phyloP scores from a whole-genome alignment of 163 green algal genomes.

The Chloroidium sp. region DNA sequence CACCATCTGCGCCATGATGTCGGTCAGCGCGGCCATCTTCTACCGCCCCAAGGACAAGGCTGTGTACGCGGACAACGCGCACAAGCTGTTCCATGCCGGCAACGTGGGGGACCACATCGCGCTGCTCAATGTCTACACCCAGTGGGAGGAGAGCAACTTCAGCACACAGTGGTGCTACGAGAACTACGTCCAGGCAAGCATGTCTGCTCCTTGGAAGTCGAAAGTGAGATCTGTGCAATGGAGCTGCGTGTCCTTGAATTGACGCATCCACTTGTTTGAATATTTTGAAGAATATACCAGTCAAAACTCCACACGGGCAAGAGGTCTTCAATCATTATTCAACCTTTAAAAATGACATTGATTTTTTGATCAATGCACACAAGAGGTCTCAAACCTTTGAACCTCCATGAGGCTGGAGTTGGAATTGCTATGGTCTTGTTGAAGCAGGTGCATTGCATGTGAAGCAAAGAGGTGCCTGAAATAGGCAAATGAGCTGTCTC shows the following conservation, averaged over 20 bases:
- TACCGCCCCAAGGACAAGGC: conserved; percentile 91
- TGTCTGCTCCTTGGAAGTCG: too few relatives aligned
- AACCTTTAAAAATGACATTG: too few relatives aligned
- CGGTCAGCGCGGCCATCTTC: conserved; percentile 83
- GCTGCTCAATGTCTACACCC: conserved; percentile 80
- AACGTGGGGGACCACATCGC: conserved; percentile 89
- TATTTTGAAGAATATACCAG: too few relatives aligned
- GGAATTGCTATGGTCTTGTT: too few relatives aligned
- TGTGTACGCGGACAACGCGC: conserved; percentile 91
- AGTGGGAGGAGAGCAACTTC: conserved; percentile 74
- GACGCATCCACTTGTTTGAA: not conserved
- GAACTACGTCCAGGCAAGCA: conserved; percentile 86
- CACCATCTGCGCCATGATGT: conserved; percentile 90
- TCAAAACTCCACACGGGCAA: too few relatives aligned
- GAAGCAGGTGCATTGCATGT: too few relatives aligned
- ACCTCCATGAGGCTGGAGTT: too few relatives aligned
- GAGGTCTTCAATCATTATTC: too few relatives aligned
- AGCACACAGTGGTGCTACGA: conserved; percentile 89
- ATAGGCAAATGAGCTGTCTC: conserved; percentile 16
- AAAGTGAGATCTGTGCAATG: not conserved
- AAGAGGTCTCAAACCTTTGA: too few relatives aligned
- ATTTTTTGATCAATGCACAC: too few relatives aligned
- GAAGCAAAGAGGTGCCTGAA: conserved; percentile 20
- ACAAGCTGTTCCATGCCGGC: conserved; percentile 81
- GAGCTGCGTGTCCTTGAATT: not conserved